phyloP scores from a whole-genome alignment of 78 protist genomes.

The Fonticula alba region DNA sequence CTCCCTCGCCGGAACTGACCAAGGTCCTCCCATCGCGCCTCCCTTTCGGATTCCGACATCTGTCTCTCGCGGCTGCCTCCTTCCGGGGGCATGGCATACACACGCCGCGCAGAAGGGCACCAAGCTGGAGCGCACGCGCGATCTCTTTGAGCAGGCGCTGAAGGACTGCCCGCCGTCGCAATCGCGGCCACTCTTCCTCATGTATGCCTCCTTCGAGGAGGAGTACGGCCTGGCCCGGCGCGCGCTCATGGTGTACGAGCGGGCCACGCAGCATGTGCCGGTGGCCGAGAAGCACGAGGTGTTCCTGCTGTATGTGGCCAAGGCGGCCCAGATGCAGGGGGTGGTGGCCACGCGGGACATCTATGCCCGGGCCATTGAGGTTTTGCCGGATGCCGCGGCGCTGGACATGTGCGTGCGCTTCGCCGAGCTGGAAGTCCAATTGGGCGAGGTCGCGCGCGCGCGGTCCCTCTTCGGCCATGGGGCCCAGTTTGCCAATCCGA shows the following conservation, averaged over 20 bases:
- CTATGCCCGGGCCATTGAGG: slow-evolving; percentile 67
- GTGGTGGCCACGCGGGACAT: slow-evolving; percentile 75
- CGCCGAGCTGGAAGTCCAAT: slow-evolving; percentile 67
- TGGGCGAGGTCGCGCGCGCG: slow-evolving; percentile 95
- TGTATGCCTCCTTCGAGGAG: slow-evolving; percentile 61
- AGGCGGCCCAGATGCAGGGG: slow-evolving; percentile 64
- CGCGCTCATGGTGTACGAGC: slow-evolving; percentile 74
- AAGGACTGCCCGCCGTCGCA: slow-evolving; percentile 39
- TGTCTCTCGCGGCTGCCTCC: no score
- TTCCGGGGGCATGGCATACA: background rate
- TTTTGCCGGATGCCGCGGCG: slow-evolving; percentile 1
- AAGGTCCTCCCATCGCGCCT: no score
- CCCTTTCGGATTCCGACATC: no score
- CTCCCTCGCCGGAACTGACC: no score
- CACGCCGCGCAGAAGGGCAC: slow-evolving; percentile 13
- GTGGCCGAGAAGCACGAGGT: slow-evolving; percentile 16
- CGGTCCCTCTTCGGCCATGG: slow-evolving; percentile 70
- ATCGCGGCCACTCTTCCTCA: slow-evolving; percentile 27
- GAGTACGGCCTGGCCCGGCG: slow-evolving; percentile 70
- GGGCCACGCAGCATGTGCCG: slow-evolving; percentile 35
- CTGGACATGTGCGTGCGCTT: slow-evolving; percentile 50
- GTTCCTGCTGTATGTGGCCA: slow-evolving; percentile 53
- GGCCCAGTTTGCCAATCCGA: slow-evolving; percentile 67
- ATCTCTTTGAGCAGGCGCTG: slow-evolving; percentile 80
- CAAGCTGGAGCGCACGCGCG: slow-evolving; percentile 86